Percentiles rank a stretch among this genome's conserved stretches.
Conservation (phyloP, 2,329 filamentous ascomycete species). For the Talaromyces sp. region DNA sequence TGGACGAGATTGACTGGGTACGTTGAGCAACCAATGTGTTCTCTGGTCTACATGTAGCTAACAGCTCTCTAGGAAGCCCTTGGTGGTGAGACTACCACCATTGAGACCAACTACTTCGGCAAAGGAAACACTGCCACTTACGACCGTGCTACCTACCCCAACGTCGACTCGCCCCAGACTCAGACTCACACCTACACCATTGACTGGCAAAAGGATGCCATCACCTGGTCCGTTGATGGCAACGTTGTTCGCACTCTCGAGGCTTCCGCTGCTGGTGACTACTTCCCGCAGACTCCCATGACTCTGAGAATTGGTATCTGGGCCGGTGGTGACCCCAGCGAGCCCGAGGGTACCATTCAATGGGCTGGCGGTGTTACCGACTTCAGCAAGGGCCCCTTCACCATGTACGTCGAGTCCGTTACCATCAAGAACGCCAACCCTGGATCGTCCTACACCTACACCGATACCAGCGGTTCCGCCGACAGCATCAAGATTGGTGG, state of each 20-base stretch:
- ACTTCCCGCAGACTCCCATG: slow-evolving; percentile 70
- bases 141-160: slow-evolving; percentile 77
- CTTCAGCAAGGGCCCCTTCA: slow-evolving; percentile 61
- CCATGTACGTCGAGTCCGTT: slow-evolving; percentile 66
- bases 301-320: slow-evolving; percentile 65
- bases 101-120: slow-evolving; percentile 92
- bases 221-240: slow-evolving; percentile 63
- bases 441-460: slow-evolving; percentile 59
- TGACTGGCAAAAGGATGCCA: slow-evolving; percentile 60
- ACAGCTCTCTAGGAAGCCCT: slow-evolving; percentile 26
- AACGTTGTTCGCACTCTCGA: slow-evolving; percentile 56
- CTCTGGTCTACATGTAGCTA: background rate
- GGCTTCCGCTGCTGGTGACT: slow-evolving; percentile 54
- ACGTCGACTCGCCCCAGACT: slow-evolving; percentile 53
- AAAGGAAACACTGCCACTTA: slow-evolving; percentile 77
- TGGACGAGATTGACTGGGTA: slow-evolving; percentile 97
- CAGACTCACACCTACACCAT: slow-evolving; percentile 46
- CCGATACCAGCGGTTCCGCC: slow-evolving; percentile 57
- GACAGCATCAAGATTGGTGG: slow-evolving; percentile 67
- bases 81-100: slow-evolving; percentile 28
- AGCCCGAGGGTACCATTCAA: slow-evolving; percentile 48
- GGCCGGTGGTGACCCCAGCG: slow-evolving; percentile 54
- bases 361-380: slow-evolving; percentile 69
- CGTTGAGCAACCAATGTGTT: slow-evolving; percentile 32
- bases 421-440: slow-evolving; percentile 53